Evolutionary conservation across 2,329 filamentous ascomycete genomes (phyloP), one percentile per base, ranked within the genome.

Genomic region (Fusarium nelsonii): DNA sequence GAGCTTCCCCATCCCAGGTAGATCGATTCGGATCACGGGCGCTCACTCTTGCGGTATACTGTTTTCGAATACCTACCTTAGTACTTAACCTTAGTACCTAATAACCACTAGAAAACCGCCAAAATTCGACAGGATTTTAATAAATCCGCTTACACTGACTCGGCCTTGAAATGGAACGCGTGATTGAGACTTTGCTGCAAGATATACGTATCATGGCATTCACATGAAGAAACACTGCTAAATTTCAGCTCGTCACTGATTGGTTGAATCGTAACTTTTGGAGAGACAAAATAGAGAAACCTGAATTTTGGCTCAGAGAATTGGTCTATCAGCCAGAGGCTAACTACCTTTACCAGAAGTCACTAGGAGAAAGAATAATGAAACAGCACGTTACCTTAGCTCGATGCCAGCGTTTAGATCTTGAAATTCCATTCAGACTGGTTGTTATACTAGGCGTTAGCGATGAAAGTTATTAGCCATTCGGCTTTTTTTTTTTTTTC

Each of bases 201-300:
- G 32, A 49, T 26, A 49, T 26, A 23, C 23, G 6, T 23, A 15
- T 49, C 15, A 26, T 49, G 10, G 20, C 40, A 46, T 48, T 64
- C 59, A 57, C 58, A 64, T 50, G 23, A 23, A 39, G 14, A 40
- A 30, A n/a, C 37, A 23, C 44, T 63, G 44, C 44, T 39, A 37
- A 40, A 15, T 41, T 30, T 10, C 40, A n/a, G 11, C 30, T 43
- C 28, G 14, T 28, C 50, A 37, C 15, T 52, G 32, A 69, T 66
- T 69, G 65, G 65, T 33, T 32, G 28, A 20, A 45, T 46, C 59
- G 65, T 68, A 65, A 54, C 51, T 34, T 45, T 23, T 45, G 7
- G 12, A 41, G 18, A 32, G 23, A 49, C 16, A 49, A 16, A 30
- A 26, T 49, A 36, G 10, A 8, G 20, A 26, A 48, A 33, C 14